Base-by-base conservation (phyloP, 2,329 filamentous ascomycete species). In the Endoconidiophora polonica region DNA sequence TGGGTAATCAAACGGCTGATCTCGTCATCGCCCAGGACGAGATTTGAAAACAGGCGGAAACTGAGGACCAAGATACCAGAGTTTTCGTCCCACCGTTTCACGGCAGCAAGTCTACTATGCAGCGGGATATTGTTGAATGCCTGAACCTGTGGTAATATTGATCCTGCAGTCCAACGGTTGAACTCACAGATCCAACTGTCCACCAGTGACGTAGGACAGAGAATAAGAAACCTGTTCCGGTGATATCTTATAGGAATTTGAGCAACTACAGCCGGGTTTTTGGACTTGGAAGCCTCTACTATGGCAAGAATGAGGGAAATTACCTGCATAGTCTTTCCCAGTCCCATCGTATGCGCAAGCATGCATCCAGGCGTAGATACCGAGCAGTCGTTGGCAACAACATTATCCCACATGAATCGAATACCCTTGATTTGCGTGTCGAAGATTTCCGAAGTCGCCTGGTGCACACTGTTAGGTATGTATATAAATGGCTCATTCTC, bases 301-400 rank as follows among this genome's bases (percentile, higher is more conserved):
- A 94, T 74, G 0, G 84, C 79, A 14, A 83, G 73, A 4, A 95
- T 72, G n/a, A 94, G 67, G 0, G 86, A 83, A 53, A 94, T 86
- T 4, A 86, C 76, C 65, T 94, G 87, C 80, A 94, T 86, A 0
- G 87, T 93, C 66, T 94, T 95, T 14, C 87, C 87, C 2, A 94
- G 66, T 1, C 88, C 88, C 87, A 94, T 94, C 0, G 84, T 86
- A 61, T 94, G 87, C 4, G 87, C 83, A 18, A 94, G 69, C 10
- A 94, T 70, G 59, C 85, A 93, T 2, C 87, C 87, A 62, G 87
- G 79, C 16, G 72, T 70, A 4, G 51, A 53, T 16, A 47, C 43
- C 7, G 46, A 22, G 4, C 68, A 66, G 3, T 70, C 66, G 1
- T 67, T 73, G 29, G 73, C 70, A 4, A 90, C 75, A 42, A 94